phyloP scores from a whole-genome alignment of 352 stramenopile species.

The Peronosclerospora sorghi region DNA sequence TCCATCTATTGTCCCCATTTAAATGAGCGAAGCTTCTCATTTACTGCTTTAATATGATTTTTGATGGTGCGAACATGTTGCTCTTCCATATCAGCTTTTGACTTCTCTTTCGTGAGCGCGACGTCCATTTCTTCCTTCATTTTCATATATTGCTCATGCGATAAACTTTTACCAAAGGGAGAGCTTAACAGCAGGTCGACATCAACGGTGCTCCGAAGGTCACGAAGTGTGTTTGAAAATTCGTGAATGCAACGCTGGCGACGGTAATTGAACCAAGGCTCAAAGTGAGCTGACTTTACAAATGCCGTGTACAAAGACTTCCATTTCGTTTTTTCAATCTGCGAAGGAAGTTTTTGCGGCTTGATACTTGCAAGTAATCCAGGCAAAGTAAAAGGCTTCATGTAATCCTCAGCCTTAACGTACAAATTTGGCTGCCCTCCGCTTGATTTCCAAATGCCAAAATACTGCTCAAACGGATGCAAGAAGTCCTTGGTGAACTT shows the following conservation, averaged over 20 bases:
- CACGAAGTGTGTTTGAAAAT: slow-evolving; percentile 47
- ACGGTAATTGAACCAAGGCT: slow-evolving; percentile 65
- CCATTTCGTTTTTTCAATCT: slow-evolving; percentile 62
- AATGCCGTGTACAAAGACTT: slow-evolving; percentile 62
- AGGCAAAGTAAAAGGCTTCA: slow-evolving; percentile 59
- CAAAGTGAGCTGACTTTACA: slow-evolving; percentile 57
- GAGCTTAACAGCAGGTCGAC: slow-evolving; percentile 24
- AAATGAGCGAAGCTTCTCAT: slow-evolving; percentile 23
- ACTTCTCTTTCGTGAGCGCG: slow-evolving; percentile 27
- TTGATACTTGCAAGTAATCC: slow-evolving; percentile 52
- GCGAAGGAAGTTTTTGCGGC: slow-evolving; percentile 33
- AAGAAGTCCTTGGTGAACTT: slow-evolving; percentile 78
- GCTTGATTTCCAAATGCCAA: slow-evolving; percentile 67
- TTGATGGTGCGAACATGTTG: slow-evolving; percentile 38
- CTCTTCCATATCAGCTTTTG: slow-evolving; percentile 21
- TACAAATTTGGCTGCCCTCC: slow-evolving; percentile 54
- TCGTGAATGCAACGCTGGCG: slow-evolving; percentile 56
- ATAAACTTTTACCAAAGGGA: slow-evolving; percentile 31
- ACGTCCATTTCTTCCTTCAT: slow-evolving; percentile 38
- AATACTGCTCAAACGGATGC: slow-evolving; percentile 82
- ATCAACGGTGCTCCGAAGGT: slow-evolving; percentile 38
- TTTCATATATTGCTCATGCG: slow-evolving; percentile 31
- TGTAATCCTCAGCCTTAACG: slow-evolving; percentile 48
- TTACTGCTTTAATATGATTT: slow-evolving; percentile 34
- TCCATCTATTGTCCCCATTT: slow-evolving; percentile 15